These are phyloP conservation scores for Kuraishia piskuri DNA, from an alignment of 805 yeast genomes.

Conservation along the genomic window DNA sequence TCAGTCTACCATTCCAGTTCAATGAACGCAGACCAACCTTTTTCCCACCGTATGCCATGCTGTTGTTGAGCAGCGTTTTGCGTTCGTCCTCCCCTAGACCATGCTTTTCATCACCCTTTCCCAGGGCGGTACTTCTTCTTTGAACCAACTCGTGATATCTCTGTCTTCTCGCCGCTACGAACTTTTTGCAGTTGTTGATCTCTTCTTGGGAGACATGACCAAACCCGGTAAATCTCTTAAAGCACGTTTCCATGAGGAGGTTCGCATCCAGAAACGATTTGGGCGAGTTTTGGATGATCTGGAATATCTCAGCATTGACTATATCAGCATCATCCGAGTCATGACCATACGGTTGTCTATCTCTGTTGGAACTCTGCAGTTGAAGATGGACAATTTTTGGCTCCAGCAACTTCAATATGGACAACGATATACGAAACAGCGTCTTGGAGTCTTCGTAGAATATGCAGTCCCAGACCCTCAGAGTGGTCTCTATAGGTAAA, in stretches of 20 bases:
- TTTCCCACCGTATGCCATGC: slow-evolving; percentile 15
- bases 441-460: slow-evolving; percentile 90
- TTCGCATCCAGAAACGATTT: slow-evolving; percentile 63
- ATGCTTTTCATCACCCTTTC: slow-evolving; percentile 10
- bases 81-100: slow-evolving; percentile 20
- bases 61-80: slow-evolving; percentile 16
- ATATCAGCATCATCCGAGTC: slow-evolving; percentile 10
- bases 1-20: slow-evolving; percentile 26
- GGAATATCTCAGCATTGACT: slow-evolving; percentile 45
- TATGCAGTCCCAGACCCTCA: slow-evolving; percentile 90
- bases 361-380: slow-evolving; percentile 43
- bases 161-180: slow-evolving; percentile 58
- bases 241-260: slow-evolving; percentile 62
- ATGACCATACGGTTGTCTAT: slow-evolving; percentile 6
- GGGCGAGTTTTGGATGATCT: slow-evolving; percentile 78
- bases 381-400: slow-evolving; percentile 38
- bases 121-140: slow-evolving; percentile 5
- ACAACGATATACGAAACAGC: slow-evolving; percentile 72
- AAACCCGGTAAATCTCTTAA: slow-evolving; percentile 61
- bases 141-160: slow-evolving; percentile 25
- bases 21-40: slow-evolving; percentile 22
- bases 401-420: slow-evolving; percentile 70
- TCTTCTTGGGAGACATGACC: slow-evolving; percentile 79
- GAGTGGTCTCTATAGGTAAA: slow-evolving; percentile 78
- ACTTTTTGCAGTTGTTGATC: slow-evolving; percentile 66